Conservation (phyloP, 805 yeast genomes). For the Pichia paraexigua region DNA sequence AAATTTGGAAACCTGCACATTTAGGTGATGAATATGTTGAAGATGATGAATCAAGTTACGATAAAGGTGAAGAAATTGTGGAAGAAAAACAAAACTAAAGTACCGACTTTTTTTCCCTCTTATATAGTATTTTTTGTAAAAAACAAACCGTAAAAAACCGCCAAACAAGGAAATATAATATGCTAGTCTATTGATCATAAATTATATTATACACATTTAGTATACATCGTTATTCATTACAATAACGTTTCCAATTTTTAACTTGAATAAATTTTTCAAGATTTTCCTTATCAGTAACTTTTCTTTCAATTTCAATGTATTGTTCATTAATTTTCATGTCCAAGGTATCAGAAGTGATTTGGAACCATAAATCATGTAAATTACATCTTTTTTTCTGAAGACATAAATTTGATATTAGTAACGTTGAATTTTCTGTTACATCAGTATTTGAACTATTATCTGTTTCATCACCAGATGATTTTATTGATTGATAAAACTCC, state of each 20-base stretch:
- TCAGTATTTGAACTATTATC: background rate
- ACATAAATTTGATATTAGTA: constrained; percentile 14
- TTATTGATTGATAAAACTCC: constrained; percentile 10
- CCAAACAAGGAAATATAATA: background rate
- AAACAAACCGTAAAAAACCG: background rate
- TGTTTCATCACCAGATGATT: constrained; percentile 2
- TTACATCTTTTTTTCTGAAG: constrained; percentile 48
- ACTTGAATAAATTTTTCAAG: constrained; percentile 30
- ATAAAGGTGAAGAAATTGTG: constrained; percentile 10
- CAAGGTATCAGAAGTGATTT: constrained; percentile 29
- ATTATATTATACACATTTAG: background rate
- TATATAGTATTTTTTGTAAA: background rate
- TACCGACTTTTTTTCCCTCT: background rate
- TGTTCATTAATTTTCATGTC: constrained; percentile 27
- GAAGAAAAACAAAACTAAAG: constrained; percentile 8
- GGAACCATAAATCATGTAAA: constrained; percentile 36
- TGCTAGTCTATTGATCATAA: background rate
- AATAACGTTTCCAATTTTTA: constrained; percentile 22
- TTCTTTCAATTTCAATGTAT: constrained; percentile 12
- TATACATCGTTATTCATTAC: constrained; percentile 1
- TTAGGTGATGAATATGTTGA: constrained; percentile 32
- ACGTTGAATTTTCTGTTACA: background rate
- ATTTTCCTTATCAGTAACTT: constrained; percentile 17
- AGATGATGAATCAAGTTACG: constrained; percentile 36
- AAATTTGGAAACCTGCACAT: constrained; percentile 66